Percentiles rank a stretch among this genome's conserved stretches.
phyloP scores from a whole-genome alignment of 1,284 basidiomycete genomes.

The Fomitopsis schrenkii region DNA sequence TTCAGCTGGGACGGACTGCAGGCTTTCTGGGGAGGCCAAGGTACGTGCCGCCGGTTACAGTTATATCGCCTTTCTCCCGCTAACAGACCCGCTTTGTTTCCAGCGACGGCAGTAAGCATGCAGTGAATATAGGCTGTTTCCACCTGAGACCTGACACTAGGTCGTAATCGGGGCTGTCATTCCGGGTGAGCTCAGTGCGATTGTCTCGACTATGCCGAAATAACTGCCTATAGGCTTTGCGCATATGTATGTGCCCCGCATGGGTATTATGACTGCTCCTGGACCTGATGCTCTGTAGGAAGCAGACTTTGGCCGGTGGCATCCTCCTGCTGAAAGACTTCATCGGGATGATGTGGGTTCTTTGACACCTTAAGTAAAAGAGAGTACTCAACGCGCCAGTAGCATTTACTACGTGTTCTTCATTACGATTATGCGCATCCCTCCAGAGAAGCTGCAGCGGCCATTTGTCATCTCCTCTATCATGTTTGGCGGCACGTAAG shows the following conservation, averaged over 20 bases:
- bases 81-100: neutral
- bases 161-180: slow-evolving; percentile 5
- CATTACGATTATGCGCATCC: slow-evolving; percentile 6
- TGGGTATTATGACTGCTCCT: neutral
- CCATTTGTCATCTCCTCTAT: slow-evolving; percentile 7
- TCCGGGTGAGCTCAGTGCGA: neutral
- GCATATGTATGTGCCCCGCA: neutral
- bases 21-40: slow-evolving; percentile 8
- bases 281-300: neutral
- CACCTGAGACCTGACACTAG: neutral
- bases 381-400: neutral
- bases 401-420: slow-evolving; percentile 8
- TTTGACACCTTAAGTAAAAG: neutral
- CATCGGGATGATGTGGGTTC: slow-evolving; percentile 8
- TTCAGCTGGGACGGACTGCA: slow-evolving; percentile 7
- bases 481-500: slow-evolving; percentile 5
- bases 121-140: neutral
- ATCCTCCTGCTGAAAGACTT: slow-evolving; percentile 3
- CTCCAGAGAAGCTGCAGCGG: slow-evolving; percentile 6
- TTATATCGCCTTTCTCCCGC: neutral
- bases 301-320: slow-evolving; percentile 3
- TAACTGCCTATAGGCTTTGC: neutral
- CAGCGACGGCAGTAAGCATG: slow-evolving; percentile 3
- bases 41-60: neutral
- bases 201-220: neutral